Base-by-base conservation (phyloP, 116 monocot genomes). In the Posidonia oceanica region DNA sequence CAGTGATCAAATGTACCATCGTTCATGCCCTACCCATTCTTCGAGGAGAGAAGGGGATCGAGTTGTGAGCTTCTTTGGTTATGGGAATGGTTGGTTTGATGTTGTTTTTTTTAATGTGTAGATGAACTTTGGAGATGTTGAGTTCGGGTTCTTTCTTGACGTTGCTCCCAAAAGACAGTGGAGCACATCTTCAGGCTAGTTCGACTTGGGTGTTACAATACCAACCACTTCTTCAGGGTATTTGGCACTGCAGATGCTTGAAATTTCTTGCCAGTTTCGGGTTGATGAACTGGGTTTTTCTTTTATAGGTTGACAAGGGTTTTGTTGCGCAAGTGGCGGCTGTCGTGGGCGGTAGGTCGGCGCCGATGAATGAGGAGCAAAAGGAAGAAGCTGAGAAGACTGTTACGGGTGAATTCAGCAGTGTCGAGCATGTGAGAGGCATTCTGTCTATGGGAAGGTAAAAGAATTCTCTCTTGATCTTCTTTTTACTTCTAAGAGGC, bases 311-410 rank as follows among this genome's bases (percentile, higher is more conserved):
- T 65, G 97, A 97, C 75, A 89, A 76, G 65, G 92, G 97, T 64
- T 97, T 97, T 77, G 97, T 97, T 80, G 97, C 89, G 62, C 97
- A 97, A 92, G 97, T 97, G 42, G 92, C 92, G 63, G 92, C 83
- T 76, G 92, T 97, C 62, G 75, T 69, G 53, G 79, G 85, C 10
- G 92, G 89, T 7, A 83, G 97, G 88, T 81, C 79, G 22, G 87
- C 89, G 74, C 83, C 87, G 51, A 83, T 97, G 92, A 97, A 92
- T 77, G 82, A 85, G 42, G 83, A 91, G 63, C 97, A 97, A 66
- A 76, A 63, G 39, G 15, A 66, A 39, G 97, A 92, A 81, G 92
- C 92, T 73, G 79, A 77, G 75, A 97, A 97, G 75, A 92, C 92
- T 66, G 79, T 97, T 63, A 69, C 92, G 41, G 92, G 92, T 73